Conservation (phyloP, 257 asterid genomes). For the Solanum phureja region DNA sequence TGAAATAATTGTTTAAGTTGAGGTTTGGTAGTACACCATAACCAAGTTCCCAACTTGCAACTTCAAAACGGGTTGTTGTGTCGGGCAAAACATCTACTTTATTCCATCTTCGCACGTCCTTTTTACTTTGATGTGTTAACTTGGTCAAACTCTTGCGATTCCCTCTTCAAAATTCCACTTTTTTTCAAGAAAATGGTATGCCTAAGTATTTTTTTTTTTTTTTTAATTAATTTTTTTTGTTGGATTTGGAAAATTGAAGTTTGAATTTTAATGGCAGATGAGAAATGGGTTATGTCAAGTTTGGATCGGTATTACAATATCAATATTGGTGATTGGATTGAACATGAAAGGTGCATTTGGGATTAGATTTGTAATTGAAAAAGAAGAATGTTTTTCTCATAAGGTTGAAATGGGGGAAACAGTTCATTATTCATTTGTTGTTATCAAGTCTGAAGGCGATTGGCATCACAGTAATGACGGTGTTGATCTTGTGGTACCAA, state of each 20-base stretch:
- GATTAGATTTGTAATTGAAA: slow-evolving; percentile 81
- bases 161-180: background rate
- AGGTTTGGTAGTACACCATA: background rate
- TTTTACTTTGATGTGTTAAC: background rate
- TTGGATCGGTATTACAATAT: slow-evolving; percentile 16
- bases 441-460: slow-evolving; percentile 70
- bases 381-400: slow-evolving; percentile 91
- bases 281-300: background rate
- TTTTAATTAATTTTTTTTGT: background rate
- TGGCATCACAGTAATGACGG: slow-evolving; percentile 84
- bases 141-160: background rate
- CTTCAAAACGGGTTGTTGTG: background rate
- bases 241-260: background rate
- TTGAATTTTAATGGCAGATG: background rate
- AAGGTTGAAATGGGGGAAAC: slow-evolving; percentile 87
- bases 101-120: background rate
- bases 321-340: slow-evolving; percentile 23
- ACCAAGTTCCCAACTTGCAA: background rate
- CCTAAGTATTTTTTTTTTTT: background rate
- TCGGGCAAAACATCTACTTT: background rate
- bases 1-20: background rate
- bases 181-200: background rate
- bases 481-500: slow-evolving; percentile 85
- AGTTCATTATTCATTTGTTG: slow-evolving; percentile 85
- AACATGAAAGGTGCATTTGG: slow-evolving; percentile 42